Base-by-base conservation (phyloP, 1,139 yeast genomes). In the Magnusiomyces ingens region DNA sequence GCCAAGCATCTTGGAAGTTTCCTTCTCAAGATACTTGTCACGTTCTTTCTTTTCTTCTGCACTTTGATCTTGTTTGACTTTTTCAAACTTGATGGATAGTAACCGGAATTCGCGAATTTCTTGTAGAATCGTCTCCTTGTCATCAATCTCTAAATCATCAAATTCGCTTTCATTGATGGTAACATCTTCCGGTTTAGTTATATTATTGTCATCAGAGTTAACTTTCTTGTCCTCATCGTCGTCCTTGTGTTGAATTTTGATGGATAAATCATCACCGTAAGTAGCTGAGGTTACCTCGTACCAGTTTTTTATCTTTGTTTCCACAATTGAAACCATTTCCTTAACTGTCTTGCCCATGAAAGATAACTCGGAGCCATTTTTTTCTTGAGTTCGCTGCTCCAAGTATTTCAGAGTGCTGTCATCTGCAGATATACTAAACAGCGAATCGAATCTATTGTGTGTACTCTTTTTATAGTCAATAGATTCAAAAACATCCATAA, bases 21-120 rank as follows among this genome's bases (percentile, higher is more conserved):
- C 56, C 21, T 52, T 54, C 13, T 59, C 62, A 6, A 59, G 49
- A 21, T 56, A 54, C 36, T 53, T 51, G 42, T 60, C 62, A 11
- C 56, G 50, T 41, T 55, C 53, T 38, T 53, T 55, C 50, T 58
- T 59, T 44, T 59, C 64, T 29, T 59, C 61, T n/a, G 58, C 60
- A 41, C 57, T 60, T 40, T 60, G 62, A 13, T 60, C 59, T 8
- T 56, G 51, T 41, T 63, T 57, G 12, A 54, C 58, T 55, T 53
- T 59, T 54, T 60, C 67, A 44, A 53, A 56, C 50, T 52, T 61
- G 53, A 64, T 55, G 1, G 71, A 62, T 21, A 66, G 66, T 38
- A 67, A 61, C 53, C 73, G 53, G 56, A 69, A 69, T 42, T 62
- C 58, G 21, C 62, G 60, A 46, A 69, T 68, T 45, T 54, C 56